Evolutionary conservation across 2,329 filamentous ascomycete genomes (phyloP), one percentile per base, ranked within the genome.

Genomic region (Epichloe hybrida): DNA sequence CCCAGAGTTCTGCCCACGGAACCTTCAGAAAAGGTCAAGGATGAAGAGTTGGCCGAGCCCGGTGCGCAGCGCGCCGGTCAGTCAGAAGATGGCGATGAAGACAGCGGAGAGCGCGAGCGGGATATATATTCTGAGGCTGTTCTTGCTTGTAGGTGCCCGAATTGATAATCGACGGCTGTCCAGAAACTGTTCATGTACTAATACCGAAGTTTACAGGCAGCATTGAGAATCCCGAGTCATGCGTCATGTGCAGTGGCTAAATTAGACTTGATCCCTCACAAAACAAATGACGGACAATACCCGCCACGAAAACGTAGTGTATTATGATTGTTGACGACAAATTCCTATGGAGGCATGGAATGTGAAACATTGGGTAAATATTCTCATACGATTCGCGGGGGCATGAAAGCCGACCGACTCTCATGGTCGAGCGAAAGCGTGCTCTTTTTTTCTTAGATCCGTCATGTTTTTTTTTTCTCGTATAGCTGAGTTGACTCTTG

Each of bases 101-200:
- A 84, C 55, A 88, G 77, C 62, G 79, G 83, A 56, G 82, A 84
- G 58, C 80, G 86, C 11, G 90, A 96, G 67, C 81, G 80, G 48
- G 91, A 98, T 65, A 98, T 98, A 60, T 98, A 95, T 69, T 91
- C 91, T 0, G 87, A 97, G 59, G 88, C 90, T 52, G 90, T 87
- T 15, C 74, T 98, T 65, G 81, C 83, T 61, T 98, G 93, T 84
- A 74, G 82, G 81, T 42, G 38, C 46, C 20, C 76, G 50, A 46
- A 8, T 34, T 36, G 9, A 6, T 21, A 36, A 4, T 43, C 8
- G n/a, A n/a, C 17, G 7, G 3, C n/a, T 2, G 40, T 49, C 11
- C 17, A 20, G 20, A 40, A 34, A 34, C 23, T 8, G 3, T 36
- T 7, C 20, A 13, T 8, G n/a, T 17, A 35, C 21, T 17, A 17